A percentile compares a stretch with the other conserved stretches of the same genome.
Evolutionary conservation across 2,329 filamentous ascomycete genomes (phyloP).

Genomic region (Rutstroemia sp.): DNA sequence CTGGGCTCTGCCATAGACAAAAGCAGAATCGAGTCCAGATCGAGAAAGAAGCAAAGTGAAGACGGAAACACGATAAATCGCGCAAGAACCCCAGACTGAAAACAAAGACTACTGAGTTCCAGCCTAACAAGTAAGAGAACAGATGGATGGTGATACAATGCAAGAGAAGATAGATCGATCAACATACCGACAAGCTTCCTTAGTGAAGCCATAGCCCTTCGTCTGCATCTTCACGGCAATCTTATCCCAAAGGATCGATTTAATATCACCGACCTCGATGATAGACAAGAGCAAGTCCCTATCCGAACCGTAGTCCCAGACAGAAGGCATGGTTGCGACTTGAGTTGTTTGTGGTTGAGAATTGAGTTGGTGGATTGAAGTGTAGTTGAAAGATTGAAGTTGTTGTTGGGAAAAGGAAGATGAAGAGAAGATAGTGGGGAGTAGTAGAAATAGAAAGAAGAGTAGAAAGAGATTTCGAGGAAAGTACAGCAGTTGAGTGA

Average conservation of each 20-base stretch:
- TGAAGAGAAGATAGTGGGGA: neutral
- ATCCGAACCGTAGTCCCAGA: conserved; percentile 25
- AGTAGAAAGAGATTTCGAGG: neutral
- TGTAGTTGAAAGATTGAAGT: neutral
- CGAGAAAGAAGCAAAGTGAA: no score
- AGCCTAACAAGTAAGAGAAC: no score
- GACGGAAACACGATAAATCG: no score
- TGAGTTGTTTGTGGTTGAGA: neutral
- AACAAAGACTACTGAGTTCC: no score
- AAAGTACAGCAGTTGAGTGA: neutral
- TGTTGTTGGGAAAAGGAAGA: neutral
- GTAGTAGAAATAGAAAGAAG: neutral
- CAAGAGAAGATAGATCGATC: no score
- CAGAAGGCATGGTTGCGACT: neutral
- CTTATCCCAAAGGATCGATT: conserved; percentile 19
- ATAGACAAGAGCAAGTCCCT: conserved; percentile 26
- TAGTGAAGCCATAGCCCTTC: conserved; percentile 22
- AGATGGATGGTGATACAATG: no score
- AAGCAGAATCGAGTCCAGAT: no score
- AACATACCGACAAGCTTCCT: conserved; percentile 28
- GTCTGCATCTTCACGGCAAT: conserved; percentile 17
- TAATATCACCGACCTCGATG: conserved; percentile 22
- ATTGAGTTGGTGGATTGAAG: neutral
- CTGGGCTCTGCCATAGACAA: no score
- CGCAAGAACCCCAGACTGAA: no score